Percentiles rank a stretch among this genome's conserved stretches.
Conservation (phyloP, 805 yeast species). For the Candida chilensis region DNA sequence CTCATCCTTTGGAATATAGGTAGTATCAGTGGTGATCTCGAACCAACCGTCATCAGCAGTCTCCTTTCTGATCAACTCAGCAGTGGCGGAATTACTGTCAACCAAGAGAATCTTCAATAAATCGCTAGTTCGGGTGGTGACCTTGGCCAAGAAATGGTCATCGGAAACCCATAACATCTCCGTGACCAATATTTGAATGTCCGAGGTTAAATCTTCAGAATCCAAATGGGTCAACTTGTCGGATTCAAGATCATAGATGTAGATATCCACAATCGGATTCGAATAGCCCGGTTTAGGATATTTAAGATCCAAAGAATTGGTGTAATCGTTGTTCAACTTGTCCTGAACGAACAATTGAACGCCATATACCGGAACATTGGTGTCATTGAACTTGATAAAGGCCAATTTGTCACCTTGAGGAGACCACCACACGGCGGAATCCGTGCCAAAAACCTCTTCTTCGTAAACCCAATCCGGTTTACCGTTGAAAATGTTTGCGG, state of each 20-base stretch:
- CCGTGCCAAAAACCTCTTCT: conserved; percentile 73
- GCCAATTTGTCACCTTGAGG: conserved; percentile 59
- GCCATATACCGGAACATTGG: conserved; percentile 62
- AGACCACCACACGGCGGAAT: conserved; percentile 83
- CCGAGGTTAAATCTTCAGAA: conserved; percentile 21
- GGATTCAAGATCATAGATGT: conserved; percentile 27
- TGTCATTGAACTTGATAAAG: conserved; percentile 62
- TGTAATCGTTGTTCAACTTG: conserved; percentile 23
- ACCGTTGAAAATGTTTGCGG: conserved; percentile 67
- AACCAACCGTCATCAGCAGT: conserved; percentile 52
- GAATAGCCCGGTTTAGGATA: conserved; percentile 81
- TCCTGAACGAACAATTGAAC: conserved; percentile 67
- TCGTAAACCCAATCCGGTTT: conserved; percentile 94
- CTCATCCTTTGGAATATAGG: conserved; percentile 43
- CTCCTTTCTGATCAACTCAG: conserved; percentile 38
- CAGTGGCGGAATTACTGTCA: conserved; percentile 26
- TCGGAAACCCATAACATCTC: conserved; percentile 68
- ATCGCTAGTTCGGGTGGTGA: conserved; percentile 62
- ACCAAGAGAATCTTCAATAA: conserved; percentile 46
- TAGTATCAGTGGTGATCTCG: conserved; percentile 61
- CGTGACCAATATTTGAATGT: conserved; percentile 40
- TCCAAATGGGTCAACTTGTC: conserved; percentile 9
- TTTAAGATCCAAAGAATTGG: conserved; percentile 58
- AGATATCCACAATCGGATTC: conserved; percentile 58
- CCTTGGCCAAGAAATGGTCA: conserved; percentile 38